Percentiles rank a stretch among this genome's conserved stretches.
phyloP scores from a whole-genome alignment of 331 rosid species.

The Acacia concinna region DNA sequence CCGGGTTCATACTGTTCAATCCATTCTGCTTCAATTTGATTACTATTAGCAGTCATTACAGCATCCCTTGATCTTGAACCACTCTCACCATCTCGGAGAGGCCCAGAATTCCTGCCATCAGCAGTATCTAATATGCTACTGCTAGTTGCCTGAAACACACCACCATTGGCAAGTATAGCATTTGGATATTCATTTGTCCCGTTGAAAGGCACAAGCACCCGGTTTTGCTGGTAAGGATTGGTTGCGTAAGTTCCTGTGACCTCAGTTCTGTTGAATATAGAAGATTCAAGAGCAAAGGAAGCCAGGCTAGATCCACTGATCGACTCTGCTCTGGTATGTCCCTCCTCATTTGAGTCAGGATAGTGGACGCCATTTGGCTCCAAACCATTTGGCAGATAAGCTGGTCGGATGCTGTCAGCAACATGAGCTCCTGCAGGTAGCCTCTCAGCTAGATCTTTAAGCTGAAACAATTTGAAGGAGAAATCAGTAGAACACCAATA shows the following conservation, averaged over 20 bases:
- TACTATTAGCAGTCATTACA: conserved; percentile 38
- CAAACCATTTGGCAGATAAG: conserved; percentile 60
- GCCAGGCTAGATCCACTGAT: conserved; percentile 67
- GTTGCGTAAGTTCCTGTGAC: conserved; percentile 58
- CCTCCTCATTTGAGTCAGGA: conserved; percentile 60
- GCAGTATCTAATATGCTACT: conserved; percentile 49
- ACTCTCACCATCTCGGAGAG: conserved; percentile 66
- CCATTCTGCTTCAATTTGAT: conserved; percentile 94
- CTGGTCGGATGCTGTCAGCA: conserved; percentile 61
- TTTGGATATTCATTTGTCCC: conserved; percentile 49
- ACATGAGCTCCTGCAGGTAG: conserved; percentile 83
- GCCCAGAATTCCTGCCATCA: conserved; percentile 62
- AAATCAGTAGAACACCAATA: conserved; percentile 7
- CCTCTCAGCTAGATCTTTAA: conserved; percentile 91
- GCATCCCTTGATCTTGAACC: conserved; percentile 57
- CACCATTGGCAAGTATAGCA: conserved; percentile 53
- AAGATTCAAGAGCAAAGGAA: conserved; percentile 63
- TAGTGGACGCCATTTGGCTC: conserved; percentile 65
- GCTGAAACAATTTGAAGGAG: conserved; percentile 49
- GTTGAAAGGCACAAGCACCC: conserved; percentile 44
- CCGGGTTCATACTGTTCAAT: conserved; percentile 95
- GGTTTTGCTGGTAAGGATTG: conserved; percentile 48
- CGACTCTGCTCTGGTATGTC: conserved; percentile 75
- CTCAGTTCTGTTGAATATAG: conserved; percentile 47
- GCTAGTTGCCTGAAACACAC: conserved; percentile 42